A percentile compares a stretch with the other conserved stretches of the same genome.
Conservation (phyloP, 768 basidiomycete species). For the Rhodotorula graminis region DNA sequence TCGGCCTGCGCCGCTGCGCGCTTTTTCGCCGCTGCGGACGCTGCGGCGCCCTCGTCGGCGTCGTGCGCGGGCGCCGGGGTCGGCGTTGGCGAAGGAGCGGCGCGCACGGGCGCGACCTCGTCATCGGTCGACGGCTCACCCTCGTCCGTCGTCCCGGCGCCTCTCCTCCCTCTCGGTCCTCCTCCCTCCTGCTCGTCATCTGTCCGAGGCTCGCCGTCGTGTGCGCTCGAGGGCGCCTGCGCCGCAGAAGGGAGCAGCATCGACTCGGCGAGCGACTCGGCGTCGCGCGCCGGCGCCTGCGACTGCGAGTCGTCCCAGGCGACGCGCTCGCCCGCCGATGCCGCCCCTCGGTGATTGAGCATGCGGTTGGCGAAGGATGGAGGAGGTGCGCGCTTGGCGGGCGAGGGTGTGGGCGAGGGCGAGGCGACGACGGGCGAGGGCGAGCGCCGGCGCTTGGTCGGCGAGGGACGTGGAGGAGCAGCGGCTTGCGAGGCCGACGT, state of each 20-base stretch:
- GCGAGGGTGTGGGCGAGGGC: too few relatives aligned
- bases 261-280: neutral
- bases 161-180: neutral
- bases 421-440: neutral
- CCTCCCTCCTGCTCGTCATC: neutral
- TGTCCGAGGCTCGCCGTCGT: too few relatives aligned
- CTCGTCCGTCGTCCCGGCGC: neutral
- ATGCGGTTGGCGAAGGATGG: conserved; percentile 10
- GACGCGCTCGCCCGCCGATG: neutral
- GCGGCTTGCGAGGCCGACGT: neutral
- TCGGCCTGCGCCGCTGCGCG: neutral
- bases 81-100: neutral
- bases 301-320: conserved; percentile 26
- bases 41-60: neutral
- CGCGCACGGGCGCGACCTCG: neutral
- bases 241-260: too few relatives aligned
- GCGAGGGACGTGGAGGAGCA: neutral
- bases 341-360: conserved; percentile 10
- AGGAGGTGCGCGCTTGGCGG: neutral
- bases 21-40: neutral
- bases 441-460: neutral
- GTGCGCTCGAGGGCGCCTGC: too few relatives aligned
- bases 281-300: neutral
- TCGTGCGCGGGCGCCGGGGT: neutral
- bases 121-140: conserved; percentile 24